These are phyloP conservation scores for Phialophora chinensis DNA, from an alignment of 2,329 filamentous ascomycete genomes.

Conservation along the genomic window DNA sequence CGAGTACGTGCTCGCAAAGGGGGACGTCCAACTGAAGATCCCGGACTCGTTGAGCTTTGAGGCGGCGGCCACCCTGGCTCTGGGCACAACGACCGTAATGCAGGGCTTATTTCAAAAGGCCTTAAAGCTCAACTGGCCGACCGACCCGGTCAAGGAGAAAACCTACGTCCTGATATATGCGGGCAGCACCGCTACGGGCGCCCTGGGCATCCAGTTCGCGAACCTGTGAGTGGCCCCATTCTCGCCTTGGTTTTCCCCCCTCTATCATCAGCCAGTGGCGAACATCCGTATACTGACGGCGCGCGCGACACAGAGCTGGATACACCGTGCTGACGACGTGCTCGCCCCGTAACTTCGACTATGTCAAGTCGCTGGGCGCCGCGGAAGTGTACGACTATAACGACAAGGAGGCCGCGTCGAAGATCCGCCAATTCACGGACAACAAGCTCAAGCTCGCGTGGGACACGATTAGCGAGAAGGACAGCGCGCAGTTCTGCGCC, in stretches of 20 bases:
- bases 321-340: slow-evolving; percentile 51
- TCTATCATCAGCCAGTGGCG: slow-evolving; percentile 3
- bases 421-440: slow-evolving; percentile 44
- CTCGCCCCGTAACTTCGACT: slow-evolving; percentile 52
- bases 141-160: slow-evolving; percentile 36
- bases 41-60: slow-evolving; percentile 44
- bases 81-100: slow-evolving; percentile 40
- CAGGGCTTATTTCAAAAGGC: slow-evolving; percentile 36
- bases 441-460: slow-evolving; percentile 48
- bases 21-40: slow-evolving; percentile 43
- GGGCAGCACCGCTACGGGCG: slow-evolving; percentile 52
- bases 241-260: background rate
- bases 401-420: slow-evolving; percentile 41
- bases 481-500: slow-evolving; percentile 44
- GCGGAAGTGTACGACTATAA: slow-evolving; percentile 56
- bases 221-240: slow-evolving; percentile 38
- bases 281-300: background rate
- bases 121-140: slow-evolving; percentile 39
- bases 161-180: slow-evolving; percentile 52
- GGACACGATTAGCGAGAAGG: slow-evolving; percentile 46
- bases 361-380: slow-evolving; percentile 55
- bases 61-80: slow-evolving; percentile 43
- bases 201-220: slow-evolving; percentile 52
- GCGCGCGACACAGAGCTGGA: slow-evolving; percentile 41
- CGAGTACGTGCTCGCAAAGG: slow-evolving; percentile 44